Base-by-base conservation (phyloP, 257 asterid genomes). In the Nicotiana paniculata region DNA sequence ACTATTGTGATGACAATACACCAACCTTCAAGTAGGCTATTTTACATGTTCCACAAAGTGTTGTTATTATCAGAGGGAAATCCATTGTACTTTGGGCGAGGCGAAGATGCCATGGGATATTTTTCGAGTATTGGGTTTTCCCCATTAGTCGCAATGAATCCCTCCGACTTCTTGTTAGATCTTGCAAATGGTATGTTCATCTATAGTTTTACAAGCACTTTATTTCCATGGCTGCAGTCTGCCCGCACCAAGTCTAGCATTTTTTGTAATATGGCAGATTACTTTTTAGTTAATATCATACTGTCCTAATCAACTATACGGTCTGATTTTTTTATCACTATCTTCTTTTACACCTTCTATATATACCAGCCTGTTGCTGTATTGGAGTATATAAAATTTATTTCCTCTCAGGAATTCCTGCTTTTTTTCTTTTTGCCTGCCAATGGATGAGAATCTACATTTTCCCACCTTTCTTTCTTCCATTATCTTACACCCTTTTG, bases 1-100 rank as follows among this genome's bases (percentile, higher is more conserved):
- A 92, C 98, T 0, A 46, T 93, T 11, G 91, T 89, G 17, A 93
- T 92, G 96, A 91, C 98, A 7, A 92, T 95, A 55, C 98, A 95
- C 68, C 97, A 95, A 85, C 98, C 98, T 26, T 93, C 97, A 33
- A 92, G 98, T 33, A 86, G 96, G 86, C 57, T 95, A 37, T 95
- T 82, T 67, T 92, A 95, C 61, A 86, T 89, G 97, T 95, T 93
- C 80, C 96, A 95, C 37, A 93, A 92, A 89, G 93, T 95, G 2
- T 82, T 95, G 15, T 11, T 95, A 83, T 51, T 93, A 77, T 91
- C 92, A 0, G 97, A 95, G 53, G 98, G 97, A 35, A 91, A 90
- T 66, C 91, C 93, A 0, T 72, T 93, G 88, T 95, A 88, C 76
- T 93, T 82, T 51, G 97, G 98, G 18, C 91, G 82, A 82, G 95